Evolutionary conservation across 2,329 filamentous ascomycete species (phyloP), one percentile per base, ranked within the genome.

Genomic region (Colletotrichum orbiculare): DNA sequence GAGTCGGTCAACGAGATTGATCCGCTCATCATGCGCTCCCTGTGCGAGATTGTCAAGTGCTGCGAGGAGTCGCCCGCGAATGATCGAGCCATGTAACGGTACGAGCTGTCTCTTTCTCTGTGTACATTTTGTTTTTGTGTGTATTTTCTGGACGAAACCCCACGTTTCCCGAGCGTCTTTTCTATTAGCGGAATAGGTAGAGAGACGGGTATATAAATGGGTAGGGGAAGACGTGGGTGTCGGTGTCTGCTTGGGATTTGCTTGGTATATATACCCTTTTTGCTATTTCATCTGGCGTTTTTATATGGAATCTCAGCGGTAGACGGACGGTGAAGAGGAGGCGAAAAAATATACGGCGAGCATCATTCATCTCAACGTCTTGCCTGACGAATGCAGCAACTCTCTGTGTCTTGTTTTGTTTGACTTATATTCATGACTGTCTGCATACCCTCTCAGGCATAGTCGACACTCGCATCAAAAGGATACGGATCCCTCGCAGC

Each of bases 11-110:
- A 72, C 4, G 75, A 77, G 15, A 69, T 73, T 0, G 80, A 82
- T 37, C 72, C 73, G 59, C 69, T 79, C 7, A 73, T 81, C n/a
- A 70, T 80, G 63, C 72, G 76, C 47, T 79, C 79, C 45, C 71
- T 81, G 2, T 81, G 79, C 54, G 79, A 81, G 71, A 78, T 81
- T 71, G 79, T 81, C 33, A 72, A 77, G 58, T 67, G 65, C 46
- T 68, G 65, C 60, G 67, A 68, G 57, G 67, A 67, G 43, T 54
- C 54, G 42, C 42, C 54, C 2, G 46, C 53, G 11, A 64, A 34
- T 12, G 60, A 66, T 17, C 17, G 62, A 9, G n/a, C 15, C 25
- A 9, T 65, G 41, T 65, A 53, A 49, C 17, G 13, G 0, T 49
- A 8, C 13, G 8, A 41, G 47, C 34, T 48, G n/a, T 57, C n/a